Evolutionary conservation across 352 stramenopile genomes (phyloP).

Genomic region (Halophytophthora batemanensis): DNA sequence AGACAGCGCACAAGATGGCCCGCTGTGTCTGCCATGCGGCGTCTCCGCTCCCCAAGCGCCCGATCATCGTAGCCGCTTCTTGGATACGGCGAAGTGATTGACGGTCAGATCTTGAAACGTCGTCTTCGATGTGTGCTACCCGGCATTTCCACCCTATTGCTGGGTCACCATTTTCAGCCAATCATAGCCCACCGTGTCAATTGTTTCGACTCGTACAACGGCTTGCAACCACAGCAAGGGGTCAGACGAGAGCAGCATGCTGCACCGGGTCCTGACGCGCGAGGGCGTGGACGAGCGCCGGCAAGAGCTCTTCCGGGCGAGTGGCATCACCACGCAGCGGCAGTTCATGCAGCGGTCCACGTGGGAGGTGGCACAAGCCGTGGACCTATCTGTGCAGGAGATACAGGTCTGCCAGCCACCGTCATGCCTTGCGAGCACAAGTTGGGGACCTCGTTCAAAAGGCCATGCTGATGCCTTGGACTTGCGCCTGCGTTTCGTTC

Average conservation of each 20-base stretch:
- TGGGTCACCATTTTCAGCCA: too few relatives aligned
- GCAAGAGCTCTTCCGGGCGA: slow-evolving; percentile 39
- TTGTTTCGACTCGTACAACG: too few relatives aligned
- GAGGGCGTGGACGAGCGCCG: slow-evolving; percentile 52
- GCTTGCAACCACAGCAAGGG: too few relatives aligned
- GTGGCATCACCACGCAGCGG: slow-evolving; percentile 49
- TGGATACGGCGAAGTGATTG: too few relatives aligned
- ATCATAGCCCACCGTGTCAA: too few relatives aligned
- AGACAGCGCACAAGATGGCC: too few relatives aligned
- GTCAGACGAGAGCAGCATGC: slow-evolving; percentile 25
- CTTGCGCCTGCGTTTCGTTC: slow-evolving; percentile 4
- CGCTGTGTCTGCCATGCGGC: too few relatives aligned
- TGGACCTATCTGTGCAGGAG: slow-evolving; percentile 62
- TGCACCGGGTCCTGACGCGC: slow-evolving; percentile 49
- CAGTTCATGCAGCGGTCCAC: slow-evolving; percentile 50
- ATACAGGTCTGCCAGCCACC: slow-evolving; percentile 30
- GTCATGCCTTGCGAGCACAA: neutral
- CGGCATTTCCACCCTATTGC: too few relatives aligned
- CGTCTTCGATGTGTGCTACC: neutral
- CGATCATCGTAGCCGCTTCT: too few relatives aligned
- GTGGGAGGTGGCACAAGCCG: slow-evolving; percentile 61
- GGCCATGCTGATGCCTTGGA: neutral
- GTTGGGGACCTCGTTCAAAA: too few relatives aligned
- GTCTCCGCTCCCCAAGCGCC: too few relatives aligned
- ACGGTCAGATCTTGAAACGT: neutral